Base-by-base conservation (phyloP, 129 eudicot genomes). In the Ambrosia artemisiifolia region DNA sequence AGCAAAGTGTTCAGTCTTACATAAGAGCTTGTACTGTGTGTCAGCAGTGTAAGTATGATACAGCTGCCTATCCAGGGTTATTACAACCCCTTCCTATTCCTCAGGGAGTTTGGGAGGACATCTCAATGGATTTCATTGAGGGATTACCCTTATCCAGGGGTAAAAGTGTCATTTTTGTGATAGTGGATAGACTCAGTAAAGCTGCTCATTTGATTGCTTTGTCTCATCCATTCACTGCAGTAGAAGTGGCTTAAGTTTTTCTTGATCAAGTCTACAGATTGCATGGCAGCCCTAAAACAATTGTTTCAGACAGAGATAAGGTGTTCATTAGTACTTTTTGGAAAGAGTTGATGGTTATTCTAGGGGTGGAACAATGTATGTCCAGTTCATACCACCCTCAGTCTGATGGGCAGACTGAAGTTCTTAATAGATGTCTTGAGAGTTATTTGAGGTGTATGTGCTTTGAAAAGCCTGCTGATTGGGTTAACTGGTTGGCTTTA, bases 351-450 rank as follows among this genome's bases (percentile, higher is more conserved):
- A 12, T 66, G 18, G 11, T 10, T 8, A 4, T 66, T 2, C 40
- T 12, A 3, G 57, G 56, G 0, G 33, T 67, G 0, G 59, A 48
- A 2, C 72, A 67, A 24, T 11, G 6, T 3, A 10, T 67, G 10
- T 47, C 72, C 1, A 67, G 43, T 20, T 20, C 72, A 14, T 67
- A 46, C 2, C 43, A 47, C 7, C 72, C 72, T 14, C 72, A 67
- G 7, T 47, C 36, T 7, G 60, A 34, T 35, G 46, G 19, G 7
- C 67, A 62, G 6, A 5, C 67, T 0, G 44, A 62, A 14, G 67
- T 62, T 0, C 11, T 62, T 1, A 62, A 62, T 5, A 7, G 12
- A 0, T 34, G 46, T 14, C 4, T 62, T 0, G 46, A 62, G 14
- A 20, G 67, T 14, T 62, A 62, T 62, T 20, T 62, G 2, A 7